These are phyloP conservation scores for Centaurea solstitialis DNA, from an alignment of 129 eudicot species.

Conservation along the genomic window DNA sequence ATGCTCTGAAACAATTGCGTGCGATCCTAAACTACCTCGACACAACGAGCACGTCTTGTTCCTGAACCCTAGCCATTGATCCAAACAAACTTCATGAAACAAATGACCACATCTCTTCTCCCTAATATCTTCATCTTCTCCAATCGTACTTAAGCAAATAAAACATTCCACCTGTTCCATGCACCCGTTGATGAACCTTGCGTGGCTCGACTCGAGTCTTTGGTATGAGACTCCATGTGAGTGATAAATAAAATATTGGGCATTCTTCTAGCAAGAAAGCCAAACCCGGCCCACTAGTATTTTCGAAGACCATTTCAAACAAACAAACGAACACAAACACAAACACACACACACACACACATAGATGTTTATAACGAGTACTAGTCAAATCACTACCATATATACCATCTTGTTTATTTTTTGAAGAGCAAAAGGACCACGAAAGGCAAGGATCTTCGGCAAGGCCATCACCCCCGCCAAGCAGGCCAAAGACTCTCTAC, in stretches of 20 bases:
- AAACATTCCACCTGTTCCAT: slow-evolving; percentile 32
- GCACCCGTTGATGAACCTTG: neutral
- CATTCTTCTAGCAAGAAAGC: no score
- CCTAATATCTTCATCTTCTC: slow-evolving; percentile 33
- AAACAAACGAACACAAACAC: no score
- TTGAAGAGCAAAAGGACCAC: no score
- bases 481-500: no score
- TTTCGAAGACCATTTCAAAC: no score
- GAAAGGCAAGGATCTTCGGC: no score
- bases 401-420: no score
- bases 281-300: no score
- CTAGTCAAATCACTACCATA: no score
- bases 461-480: no score
- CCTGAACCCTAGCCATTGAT: slow-evolving; percentile 34
- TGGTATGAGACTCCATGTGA: neutral
- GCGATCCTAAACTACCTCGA: slow-evolving; percentile 24
- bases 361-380: no score
- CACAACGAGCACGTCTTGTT: slow-evolving; percentile 37
- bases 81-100: slow-evolving; percentile 43
- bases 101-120: slow-evolving; percentile 37
- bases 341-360: no score
- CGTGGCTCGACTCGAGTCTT: neutral
- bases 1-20: slow-evolving; percentile 11
- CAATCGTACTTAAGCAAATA: slow-evolving; percentile 29
- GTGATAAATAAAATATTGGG: neutral